Conservation (phyloP, 805 yeast genomes). For the Cyberlindnera nakhonratchasimensis region DNA sequence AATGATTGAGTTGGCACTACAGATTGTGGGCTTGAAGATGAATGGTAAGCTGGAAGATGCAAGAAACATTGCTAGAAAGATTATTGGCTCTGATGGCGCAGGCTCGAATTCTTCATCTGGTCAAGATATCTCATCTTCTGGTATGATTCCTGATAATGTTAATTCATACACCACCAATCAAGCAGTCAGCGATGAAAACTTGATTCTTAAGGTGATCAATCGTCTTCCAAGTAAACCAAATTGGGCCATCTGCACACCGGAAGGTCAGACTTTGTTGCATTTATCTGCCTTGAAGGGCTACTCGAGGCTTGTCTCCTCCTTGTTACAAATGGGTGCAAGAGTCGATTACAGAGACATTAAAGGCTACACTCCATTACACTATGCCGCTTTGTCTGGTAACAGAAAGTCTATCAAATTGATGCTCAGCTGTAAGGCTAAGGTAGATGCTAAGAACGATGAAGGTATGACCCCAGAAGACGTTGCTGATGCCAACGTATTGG, state of each 20-base stretch:
- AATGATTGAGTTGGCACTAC: slow-evolving; percentile 89
- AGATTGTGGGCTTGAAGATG: slow-evolving; percentile 95
- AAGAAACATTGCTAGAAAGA: slow-evolving; percentile 84
- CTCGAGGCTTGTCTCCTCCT: slow-evolving; percentile 52
- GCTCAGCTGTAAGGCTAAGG: slow-evolving; percentile 60
- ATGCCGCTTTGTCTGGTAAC: slow-evolving; percentile 76
- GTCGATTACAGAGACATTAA: slow-evolving; percentile 71
- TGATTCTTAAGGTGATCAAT: slow-evolving; percentile 51
- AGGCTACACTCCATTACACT: slow-evolving; percentile 85
- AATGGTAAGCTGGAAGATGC: slow-evolving; percentile 95
- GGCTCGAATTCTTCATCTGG: slow-evolving; percentile 15
- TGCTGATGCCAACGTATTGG: slow-evolving; percentile 35
- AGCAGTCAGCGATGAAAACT: slow-evolving; percentile 33
- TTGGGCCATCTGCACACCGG: slow-evolving; percentile 74
- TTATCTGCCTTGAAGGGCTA: slow-evolving; percentile 79
- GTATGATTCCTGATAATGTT: slow-evolving; percentile 4
- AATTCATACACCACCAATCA: slow-evolving; percentile 4
- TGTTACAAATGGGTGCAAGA: slow-evolving; percentile 64
- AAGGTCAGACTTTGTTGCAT: slow-evolving; percentile 88
- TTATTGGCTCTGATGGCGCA: slow-evolving; percentile 59
- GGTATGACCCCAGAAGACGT: slow-evolving; percentile 44
- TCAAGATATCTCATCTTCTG: slow-evolving; percentile 6
- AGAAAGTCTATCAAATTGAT: slow-evolving; percentile 60
- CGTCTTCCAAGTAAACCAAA: slow-evolving; percentile 71
- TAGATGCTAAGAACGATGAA: slow-evolving; percentile 47